A percentile compares a stretch with the other conserved stretches of the same genome.
Evolutionary conservation across 1,139 yeast species (phyloP).

Genomic region (Lodderomyces beijingensis): DNA sequence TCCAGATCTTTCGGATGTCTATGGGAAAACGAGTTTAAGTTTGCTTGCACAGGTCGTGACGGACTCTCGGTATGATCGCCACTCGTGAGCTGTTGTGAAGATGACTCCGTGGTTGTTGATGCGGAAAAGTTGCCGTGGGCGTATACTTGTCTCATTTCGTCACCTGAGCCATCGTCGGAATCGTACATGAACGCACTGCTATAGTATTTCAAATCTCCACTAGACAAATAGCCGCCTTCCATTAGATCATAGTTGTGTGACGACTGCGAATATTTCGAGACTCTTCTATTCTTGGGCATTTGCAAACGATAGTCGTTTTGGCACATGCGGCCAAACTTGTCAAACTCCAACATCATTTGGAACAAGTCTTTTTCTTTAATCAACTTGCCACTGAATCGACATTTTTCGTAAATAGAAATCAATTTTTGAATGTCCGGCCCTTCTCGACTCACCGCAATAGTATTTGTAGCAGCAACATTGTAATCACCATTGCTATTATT

Average conservation of each 20-base stretch:
- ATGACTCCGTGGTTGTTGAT: constrained; percentile 2
- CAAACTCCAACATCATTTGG: constrained; percentile 47
- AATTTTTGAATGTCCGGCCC: constrained; percentile 27
- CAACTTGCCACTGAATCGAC: constrained; percentile 63
- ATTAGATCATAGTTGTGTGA: constrained; percentile 4
- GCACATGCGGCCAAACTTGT: constrained; percentile 17
- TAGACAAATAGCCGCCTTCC: constrained; percentile 7
- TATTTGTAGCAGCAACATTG: no score
- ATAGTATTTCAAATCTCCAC: constrained; percentile 7
- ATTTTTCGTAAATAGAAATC: constrained; percentile 59
- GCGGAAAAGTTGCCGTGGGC: neutral
- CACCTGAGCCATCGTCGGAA: constrained; percentile 2
- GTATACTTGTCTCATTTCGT: neutral
- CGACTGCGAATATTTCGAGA: constrained; percentile 7
- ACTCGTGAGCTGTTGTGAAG: neutral
- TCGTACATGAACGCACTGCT: constrained; percentile 8
- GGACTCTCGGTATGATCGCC: neutral
- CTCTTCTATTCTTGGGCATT: constrained; percentile 9
- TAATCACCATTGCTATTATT: constrained; percentile 1
- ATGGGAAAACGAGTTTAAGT: constrained; percentile 9
- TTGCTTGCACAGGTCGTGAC: neutral
- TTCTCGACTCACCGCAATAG: constrained; percentile 9
- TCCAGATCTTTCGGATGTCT: constrained; percentile 8
- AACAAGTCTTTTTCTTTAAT: constrained; percentile 59
- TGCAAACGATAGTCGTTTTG: constrained; percentile 14